Base-by-base conservation (phyloP, 2,329 filamentous ascomycete genomes). In the Cercospora zeina region DNA sequence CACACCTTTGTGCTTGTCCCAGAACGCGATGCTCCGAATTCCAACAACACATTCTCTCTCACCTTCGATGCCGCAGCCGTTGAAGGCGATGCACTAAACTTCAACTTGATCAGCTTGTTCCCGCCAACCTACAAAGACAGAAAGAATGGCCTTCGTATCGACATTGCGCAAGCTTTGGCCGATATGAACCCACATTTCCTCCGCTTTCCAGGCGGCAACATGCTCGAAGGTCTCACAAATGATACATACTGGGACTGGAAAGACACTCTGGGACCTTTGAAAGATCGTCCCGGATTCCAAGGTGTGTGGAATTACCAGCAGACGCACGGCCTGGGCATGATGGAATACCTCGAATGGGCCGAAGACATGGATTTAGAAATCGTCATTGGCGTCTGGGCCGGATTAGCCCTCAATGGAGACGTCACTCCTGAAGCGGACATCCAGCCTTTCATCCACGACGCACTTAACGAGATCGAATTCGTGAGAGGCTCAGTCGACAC, bases 381-480 rank as follows among this genome's bases (percentile, higher is more conserved):
- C 16, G 78, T 88, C 1, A 76, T 88, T 3, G 85, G 77, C 1
- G 80, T 89, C 4, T 88, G 81, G 75, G 79, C 77, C 21, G 86
- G 86, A 1, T 78, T 86, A 11, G 77, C 81, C 6, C 78, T 88
- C 2, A 79, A 82, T 37, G 76, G 82, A 6, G 81, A 81, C 0
- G 74, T 84, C 2, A 55, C 79, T 9, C 72, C 75, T 0, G 73
- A 83, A 51, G 76, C 78, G 4, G 77, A 84, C n/a, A 76, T 88
- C 7, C 64, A 69, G 59, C 62, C 66, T 8, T 73, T 70, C 54
- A 80, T 89, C 37, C 80, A 88, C 47, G 82, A 85, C 61, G 85
- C 83, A 1, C 77, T 88, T 3, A 77, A 88, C 69, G 79, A 88
- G 71, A 80, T 89, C 49, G 85, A 89, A 70, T 88, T 88, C 72